A percentile compares a stretch with the other conserved stretches of the same genome.
phyloP scores from a whole-genome alignment of 1,284 basidiomycete genomes.

The Irpex sp. region DNA sequence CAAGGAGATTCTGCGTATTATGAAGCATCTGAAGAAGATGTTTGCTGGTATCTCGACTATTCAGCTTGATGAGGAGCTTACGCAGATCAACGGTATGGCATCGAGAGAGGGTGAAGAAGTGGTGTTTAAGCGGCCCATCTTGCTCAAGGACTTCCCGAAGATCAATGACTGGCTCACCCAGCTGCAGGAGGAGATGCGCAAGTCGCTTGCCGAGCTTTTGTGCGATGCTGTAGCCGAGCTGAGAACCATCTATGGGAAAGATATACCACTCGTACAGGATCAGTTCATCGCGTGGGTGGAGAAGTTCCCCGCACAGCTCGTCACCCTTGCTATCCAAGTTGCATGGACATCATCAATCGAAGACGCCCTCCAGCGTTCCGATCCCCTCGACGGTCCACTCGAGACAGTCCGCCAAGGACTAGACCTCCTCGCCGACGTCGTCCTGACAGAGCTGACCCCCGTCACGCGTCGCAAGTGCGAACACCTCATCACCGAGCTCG shows the following conservation, averaged over 20 bases:
- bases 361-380: conserved; percentile 51
- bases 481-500: conserved; percentile 97
- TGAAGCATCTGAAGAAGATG: conserved; percentile 99
- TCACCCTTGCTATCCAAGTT: conserved; percentile 91
- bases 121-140: conserved; percentile 75
- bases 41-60: conserved; percentile 96
- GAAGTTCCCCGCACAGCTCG: conserved; percentile 91
- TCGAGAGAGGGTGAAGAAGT: conserved; percentile 96
- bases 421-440: conserved; percentile 93
- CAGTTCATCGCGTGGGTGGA: conserved; percentile 88
- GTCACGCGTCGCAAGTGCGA: conserved; percentile 96
- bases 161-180: conserved; percentile 98
- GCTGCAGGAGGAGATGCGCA: conserved; percentile 92
- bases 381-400: conserved; percentile 62
- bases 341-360: conserved; percentile 92
- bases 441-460: conserved; percentile 82
- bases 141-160: conserved; percentile 90
- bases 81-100: conserved; percentile 85
- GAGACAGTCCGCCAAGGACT: conserved; percentile 78
- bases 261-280: conserved; percentile 47
- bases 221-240: conserved; percentile 74
- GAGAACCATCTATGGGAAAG: conserved; percentile 74
- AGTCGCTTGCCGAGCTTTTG: conserved; percentile 83
- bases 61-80: conserved; percentile 83
- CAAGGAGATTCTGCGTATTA: conserved; percentile 95